A percentile compares a stretch with the other conserved stretches of the same genome.
Conservation (phyloP, 1,139 yeast species). For the Starmera stellimalicola region DNA sequence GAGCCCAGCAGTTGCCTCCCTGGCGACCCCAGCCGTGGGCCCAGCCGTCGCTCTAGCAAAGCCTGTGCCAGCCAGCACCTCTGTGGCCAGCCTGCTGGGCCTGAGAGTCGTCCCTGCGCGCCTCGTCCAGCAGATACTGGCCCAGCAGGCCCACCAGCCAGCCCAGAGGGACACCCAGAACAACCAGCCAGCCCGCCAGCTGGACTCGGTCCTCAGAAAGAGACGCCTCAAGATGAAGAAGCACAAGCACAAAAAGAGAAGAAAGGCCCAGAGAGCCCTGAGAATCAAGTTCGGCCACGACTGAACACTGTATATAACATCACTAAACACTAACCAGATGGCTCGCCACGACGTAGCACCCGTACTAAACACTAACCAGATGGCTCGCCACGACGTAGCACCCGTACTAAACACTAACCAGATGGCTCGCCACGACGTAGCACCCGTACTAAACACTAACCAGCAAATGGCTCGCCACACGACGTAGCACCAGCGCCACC, state of each 20-base stretch:
- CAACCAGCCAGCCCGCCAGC: conserved; percentile 14
- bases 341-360: too few species aligned
- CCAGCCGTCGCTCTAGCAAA: too few species aligned
- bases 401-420: background rate
- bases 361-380: too few species aligned
- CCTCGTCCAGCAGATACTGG: background rate
- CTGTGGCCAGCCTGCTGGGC: background rate
- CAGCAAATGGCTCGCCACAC: conserved; percentile 2
- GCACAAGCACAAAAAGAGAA: conserved; percentile 65
- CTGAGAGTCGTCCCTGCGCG: background rate
- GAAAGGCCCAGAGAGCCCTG: conserved; percentile 31
- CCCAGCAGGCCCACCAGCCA: too few species aligned
- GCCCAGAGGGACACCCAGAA: conserved; percentile 1
- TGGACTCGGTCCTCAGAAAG: conserved; percentile 59
- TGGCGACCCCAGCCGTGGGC: too few species aligned
- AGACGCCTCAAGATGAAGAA: conserved; percentile 67
- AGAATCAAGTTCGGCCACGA: conserved; percentile 19
- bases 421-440: background rate
- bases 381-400: too few species aligned
- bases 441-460: background rate
- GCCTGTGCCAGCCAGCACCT: background rate
- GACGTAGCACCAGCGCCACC: conserved; percentile 4
- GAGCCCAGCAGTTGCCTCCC: too few species aligned
- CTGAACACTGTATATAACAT: too few species aligned
- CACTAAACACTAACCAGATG: too few species aligned